phyloP scores from a whole-genome alignment of 208 protist genomes.

The Tetramitus jugosus region DNA sequence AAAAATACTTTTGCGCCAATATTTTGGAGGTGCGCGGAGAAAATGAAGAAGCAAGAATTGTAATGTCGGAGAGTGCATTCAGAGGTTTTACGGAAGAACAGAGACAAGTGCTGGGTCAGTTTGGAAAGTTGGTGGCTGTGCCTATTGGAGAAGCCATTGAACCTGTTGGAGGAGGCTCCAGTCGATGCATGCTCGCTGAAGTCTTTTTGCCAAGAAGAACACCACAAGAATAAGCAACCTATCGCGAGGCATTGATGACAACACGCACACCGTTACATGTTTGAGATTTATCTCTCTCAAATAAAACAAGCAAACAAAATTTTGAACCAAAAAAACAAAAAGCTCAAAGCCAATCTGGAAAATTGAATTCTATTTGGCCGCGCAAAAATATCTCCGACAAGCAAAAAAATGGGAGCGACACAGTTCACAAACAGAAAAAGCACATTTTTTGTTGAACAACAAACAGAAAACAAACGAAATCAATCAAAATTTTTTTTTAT shows the following conservation, averaged over 20 bases:
- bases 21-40: not conserved
- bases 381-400: no score
- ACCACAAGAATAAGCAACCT: not conserved
- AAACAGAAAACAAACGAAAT: no score
- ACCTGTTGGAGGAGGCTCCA: constrained; percentile 19
- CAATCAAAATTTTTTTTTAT: no score
- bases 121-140: not conserved
- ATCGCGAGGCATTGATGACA: not conserved
- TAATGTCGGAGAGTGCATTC: constrained; percentile 1
- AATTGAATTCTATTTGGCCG: no score
- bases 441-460: no score
- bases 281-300: no score
- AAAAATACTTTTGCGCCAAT: constrained; percentile 23
- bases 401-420: no score
- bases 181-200: constrained; percentile 21
- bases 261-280: no score
- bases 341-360: no score
- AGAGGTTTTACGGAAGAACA: constrained; percentile 20
- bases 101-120: not conserved
- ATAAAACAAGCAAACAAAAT: no score
- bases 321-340: no score
- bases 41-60: not conserved
- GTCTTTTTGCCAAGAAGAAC: not conserved
- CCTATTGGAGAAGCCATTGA: constrained; percentile 21
- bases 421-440: no score